Evolutionary conservation across 108 stramenopile genomes (phyloP).

Genomic region (Epithemia pelagica): DNA sequence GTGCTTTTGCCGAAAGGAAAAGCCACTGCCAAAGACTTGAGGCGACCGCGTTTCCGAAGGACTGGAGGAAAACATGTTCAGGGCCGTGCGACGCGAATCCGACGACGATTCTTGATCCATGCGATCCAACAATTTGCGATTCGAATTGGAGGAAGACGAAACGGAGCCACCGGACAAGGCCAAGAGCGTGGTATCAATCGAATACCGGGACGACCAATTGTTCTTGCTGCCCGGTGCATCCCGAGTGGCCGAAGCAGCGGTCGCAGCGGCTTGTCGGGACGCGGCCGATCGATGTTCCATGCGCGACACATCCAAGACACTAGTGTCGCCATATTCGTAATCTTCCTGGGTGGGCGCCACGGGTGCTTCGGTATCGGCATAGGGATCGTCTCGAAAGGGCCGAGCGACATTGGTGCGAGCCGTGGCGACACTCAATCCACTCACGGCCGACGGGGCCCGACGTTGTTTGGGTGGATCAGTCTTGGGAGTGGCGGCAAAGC

Average conservation of each 20-base stretch:
- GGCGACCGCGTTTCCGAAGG: slow-evolving; percentile 2
- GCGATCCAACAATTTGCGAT: slow-evolving; percentile 13
- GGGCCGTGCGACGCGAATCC: slow-evolving; percentile 10
- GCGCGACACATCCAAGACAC: slow-evolving; percentile 19
- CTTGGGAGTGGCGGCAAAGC: background rate
- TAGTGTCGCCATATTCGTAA: slow-evolving; percentile 12
- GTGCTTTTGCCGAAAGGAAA: slow-evolving; percentile 27
- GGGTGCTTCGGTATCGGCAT: background rate
- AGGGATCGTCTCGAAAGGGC: slow-evolving; percentile 5
- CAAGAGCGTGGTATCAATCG: slow-evolving; percentile 39
- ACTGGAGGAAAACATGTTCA: slow-evolving; percentile 24
- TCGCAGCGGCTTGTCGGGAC: background rate
- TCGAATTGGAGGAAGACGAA: background rate
- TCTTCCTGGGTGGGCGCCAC: background rate
- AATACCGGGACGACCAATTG: slow-evolving; percentile 58
- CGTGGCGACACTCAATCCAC: slow-evolving; percentile 15
- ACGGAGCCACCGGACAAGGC: slow-evolving; percentile 33
- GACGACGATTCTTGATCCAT: slow-evolving; percentile 16
- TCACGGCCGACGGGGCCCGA: slow-evolving; percentile 30
- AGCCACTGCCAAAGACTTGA: slow-evolving; percentile 25
- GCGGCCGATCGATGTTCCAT: slow-evolving; percentile 17
- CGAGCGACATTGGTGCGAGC: background rate
- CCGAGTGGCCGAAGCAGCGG: slow-evolving; percentile 1
- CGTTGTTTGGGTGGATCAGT: background rate
- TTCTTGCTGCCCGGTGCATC: slow-evolving; percentile 20